A percentile compares a stretch with the other conserved stretches of the same genome.
These are phyloP conservation scores for Boletus bicolor DNA, from an alignment of 768 basidiomycete species.

Conservation along the genomic window DNA sequence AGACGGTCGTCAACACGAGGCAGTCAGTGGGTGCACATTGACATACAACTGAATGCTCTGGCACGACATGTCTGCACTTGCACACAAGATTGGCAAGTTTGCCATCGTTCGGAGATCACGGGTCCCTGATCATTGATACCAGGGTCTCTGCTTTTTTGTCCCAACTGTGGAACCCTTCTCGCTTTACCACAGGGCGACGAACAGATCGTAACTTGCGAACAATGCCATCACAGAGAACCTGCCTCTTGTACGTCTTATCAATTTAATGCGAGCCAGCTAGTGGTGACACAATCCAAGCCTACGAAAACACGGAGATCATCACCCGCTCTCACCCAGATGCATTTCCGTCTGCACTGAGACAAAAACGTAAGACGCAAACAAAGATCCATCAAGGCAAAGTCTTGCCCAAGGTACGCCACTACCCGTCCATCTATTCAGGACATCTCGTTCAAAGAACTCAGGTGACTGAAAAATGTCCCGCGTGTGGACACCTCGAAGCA, in stretches of 20 bases:
- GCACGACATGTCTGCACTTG: constrained; percentile 26
- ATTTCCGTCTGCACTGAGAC: constrained; percentile 84
- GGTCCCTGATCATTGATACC: constrained; percentile 5
- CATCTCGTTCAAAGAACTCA: constrained; percentile 28
- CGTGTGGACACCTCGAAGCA: constrained; percentile 80
- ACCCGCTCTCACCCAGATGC: constrained; percentile 93
- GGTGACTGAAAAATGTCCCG: constrained; percentile 89
- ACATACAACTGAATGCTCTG: not conserved
- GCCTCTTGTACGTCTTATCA: constrained; percentile 70
- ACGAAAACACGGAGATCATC: constrained; percentile 85
- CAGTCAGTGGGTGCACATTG: constrained; percentile 10
- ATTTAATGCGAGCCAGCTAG: not conserved
- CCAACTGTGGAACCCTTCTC: constrained; percentile 86
- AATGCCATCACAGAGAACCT: constrained; percentile 84
- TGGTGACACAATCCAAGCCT: constrained; percentile 49
- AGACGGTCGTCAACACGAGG: constrained; percentile 8
- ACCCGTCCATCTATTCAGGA: not conserved
- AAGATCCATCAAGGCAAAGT: constrained; percentile 72
- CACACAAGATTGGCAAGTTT: constrained; percentile 48
- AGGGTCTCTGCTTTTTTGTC: constrained; percentile 95
- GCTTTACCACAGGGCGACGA: constrained; percentile 76
- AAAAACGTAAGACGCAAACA: constrained; percentile 87
- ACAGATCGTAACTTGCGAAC: constrained; percentile 76
- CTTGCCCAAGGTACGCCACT: constrained; percentile 55
- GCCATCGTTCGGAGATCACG: not conserved